Evolutionary conservation across 2,329 filamentous ascomycete species (phyloP).

Genomic region (Graphilbum sp.): DNA sequence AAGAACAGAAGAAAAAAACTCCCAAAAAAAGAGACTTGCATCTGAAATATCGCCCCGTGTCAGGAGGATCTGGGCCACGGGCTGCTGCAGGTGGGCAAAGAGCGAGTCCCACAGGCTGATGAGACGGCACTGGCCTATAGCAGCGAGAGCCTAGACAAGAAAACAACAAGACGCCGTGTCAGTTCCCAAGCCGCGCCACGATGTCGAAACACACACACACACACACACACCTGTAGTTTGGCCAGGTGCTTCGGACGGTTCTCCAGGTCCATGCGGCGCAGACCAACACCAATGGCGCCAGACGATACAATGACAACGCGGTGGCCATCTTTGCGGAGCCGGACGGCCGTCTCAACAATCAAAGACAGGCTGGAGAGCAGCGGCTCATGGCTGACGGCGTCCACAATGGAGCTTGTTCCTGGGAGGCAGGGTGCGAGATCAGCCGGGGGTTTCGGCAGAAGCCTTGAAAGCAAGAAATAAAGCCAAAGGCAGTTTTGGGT

Average conservation of each 20-base stretch:
- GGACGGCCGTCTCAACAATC: slow-evolving; percentile 87
- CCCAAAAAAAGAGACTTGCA: slow-evolving; percentile 32
- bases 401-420: slow-evolving; percentile 98
- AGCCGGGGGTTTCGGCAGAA: no score
- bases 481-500: background rate
- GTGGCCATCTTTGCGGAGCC: slow-evolving; percentile 78
- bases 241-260: slow-evolving; percentile 82
- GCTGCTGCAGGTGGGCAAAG: slow-evolving; percentile 75
- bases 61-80: slow-evolving; percentile 84
- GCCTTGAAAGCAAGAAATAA: no score
- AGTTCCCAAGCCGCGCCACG: no score
- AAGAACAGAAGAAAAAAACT: background rate
- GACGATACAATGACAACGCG: slow-evolving; percentile 93
- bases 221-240: slow-evolving; percentile 51
- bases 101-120: slow-evolving; percentile 93
- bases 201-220: no score
- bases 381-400: slow-evolving; percentile 88
- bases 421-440: slow-evolving; percentile 5
- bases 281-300: slow-evolving; percentile 85
- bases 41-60: slow-evolving; percentile 95
- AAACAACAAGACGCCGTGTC: no score
- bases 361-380: slow-evolving; percentile 77
- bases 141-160: slow-evolving; percentile 65
- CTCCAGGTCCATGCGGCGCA: slow-evolving; percentile 77
- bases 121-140: slow-evolving; percentile 87